Evolutionary conservation across 106 monocot species (phyloP).

Genomic region (Dendrobium officinale): DNA sequence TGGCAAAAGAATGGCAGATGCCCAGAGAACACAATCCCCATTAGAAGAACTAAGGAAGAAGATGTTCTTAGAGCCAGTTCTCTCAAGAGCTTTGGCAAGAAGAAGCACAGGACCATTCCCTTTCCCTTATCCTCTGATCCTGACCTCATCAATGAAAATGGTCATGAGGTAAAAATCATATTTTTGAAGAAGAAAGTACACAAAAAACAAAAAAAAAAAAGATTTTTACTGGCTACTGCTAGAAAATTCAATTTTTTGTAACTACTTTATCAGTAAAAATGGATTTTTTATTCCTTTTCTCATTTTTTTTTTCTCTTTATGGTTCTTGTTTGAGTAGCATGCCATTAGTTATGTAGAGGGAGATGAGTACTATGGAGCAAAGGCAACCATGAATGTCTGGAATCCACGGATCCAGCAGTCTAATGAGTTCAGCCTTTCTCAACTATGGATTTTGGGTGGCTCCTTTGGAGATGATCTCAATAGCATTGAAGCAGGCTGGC

Average conservation of each 20-base stretch:
- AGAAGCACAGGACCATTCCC: constrained; percentile 48
- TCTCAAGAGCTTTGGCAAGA: constrained; percentile 62
- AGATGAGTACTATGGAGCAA: constrained; percentile 87
- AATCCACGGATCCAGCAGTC: constrained; percentile 75
- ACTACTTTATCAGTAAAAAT: too few relatives aligned
- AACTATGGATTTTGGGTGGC: constrained; percentile 83
- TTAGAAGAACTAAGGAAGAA: constrained; percentile 69
- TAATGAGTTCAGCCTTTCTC: constrained; percentile 94
- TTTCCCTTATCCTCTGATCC: constrained; percentile 48
- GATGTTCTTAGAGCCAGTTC: constrained; percentile 74
- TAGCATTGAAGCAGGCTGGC: constrained; percentile 99
- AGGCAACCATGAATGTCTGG: constrained; percentile 97
- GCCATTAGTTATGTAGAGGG: constrained; percentile 94
- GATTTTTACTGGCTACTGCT: too few relatives aligned
- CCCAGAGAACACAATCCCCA: constrained; percentile 79
- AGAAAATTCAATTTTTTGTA: too few relatives aligned
- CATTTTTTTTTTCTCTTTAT: constrained; percentile 14
- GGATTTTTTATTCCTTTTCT: constrained; percentile 1
- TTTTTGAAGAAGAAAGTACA: background rate
- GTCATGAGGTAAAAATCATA: constrained; percentile 55
- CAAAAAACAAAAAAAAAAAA: background rate
- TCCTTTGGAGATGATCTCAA: constrained; percentile 90
- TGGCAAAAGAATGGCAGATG: constrained; percentile 80
- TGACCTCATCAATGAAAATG: constrained; percentile 61
- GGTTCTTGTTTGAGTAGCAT: constrained; percentile 49